Evolutionary conservation across 345 rosid genomes (phyloP).

Genomic region (Passiflora organensis): DNA sequence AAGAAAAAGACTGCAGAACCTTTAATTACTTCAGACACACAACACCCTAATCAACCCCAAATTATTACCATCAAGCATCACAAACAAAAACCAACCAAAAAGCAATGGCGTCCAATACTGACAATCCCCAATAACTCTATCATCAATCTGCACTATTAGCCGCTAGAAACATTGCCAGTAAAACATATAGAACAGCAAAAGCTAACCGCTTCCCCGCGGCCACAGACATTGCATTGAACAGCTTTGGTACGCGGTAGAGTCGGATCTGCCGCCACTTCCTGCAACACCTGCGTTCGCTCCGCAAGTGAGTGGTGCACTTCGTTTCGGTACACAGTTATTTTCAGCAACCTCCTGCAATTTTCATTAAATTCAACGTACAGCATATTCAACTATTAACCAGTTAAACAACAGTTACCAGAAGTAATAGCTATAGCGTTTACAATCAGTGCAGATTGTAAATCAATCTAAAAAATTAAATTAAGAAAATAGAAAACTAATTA

Average conservation of each 20-base stretch:
- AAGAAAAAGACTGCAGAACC: too few species aligned
- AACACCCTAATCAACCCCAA: too few species aligned
- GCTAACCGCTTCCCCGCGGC: slow-evolving; percentile 57
- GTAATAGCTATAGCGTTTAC: too few species aligned
- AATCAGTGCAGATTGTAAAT: neutral
- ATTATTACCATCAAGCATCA: too few species aligned
- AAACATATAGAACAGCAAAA: neutral
- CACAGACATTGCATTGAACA: slow-evolving; percentile 44
- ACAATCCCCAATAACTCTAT: too few species aligned
- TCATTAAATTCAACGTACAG: neutral
- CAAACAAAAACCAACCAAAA: too few species aligned
- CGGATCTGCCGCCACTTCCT: slow-evolving; percentile 73
- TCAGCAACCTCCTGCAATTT: slow-evolving; percentile 55
- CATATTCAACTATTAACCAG: neutral
- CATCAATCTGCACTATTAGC: too few species aligned
- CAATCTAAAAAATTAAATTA: neutral
- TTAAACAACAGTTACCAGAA: neutral
- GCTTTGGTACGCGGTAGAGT: slow-evolving; percentile 74
- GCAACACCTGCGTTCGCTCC: slow-evolving; percentile 59
- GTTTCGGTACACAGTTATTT: slow-evolving; percentile 46
- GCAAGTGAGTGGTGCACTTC: slow-evolving; percentile 67
- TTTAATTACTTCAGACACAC: too few species aligned
- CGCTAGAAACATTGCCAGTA: too few species aligned
- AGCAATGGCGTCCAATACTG: too few species aligned
- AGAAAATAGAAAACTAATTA: neutral